A percentile compares a stretch with the other conserved stretches of the same genome.
Conservation (phyloP, 2,329 filamentous ascomycete species). For the Sporothrix brasiliensis region DNA sequence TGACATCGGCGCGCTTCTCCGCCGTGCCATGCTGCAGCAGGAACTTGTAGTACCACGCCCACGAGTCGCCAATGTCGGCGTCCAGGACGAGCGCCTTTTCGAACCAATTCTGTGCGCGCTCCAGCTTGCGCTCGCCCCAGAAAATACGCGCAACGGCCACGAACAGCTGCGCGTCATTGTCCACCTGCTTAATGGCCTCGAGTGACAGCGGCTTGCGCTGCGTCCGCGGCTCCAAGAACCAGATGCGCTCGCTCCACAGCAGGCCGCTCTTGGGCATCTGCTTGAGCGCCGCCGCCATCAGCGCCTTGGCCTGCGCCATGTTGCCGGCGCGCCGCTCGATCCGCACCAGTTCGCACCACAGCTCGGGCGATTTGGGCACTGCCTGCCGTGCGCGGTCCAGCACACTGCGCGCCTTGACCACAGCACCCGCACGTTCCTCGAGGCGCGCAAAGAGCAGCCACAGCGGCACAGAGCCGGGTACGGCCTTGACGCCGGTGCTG, state of each 20-base stretch:
- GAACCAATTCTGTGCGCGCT: constrained; percentile 96
- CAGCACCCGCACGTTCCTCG: constrained; percentile 79
- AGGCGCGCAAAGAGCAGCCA: constrained; percentile 89
- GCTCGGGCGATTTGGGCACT: constrained; percentile 77
- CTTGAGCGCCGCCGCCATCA: constrained; percentile 92
- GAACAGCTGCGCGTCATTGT: constrained; percentile 86
- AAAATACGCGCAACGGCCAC: constrained; percentile 93
- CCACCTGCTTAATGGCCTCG: constrained; percentile 95
- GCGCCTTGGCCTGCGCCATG: constrained; percentile 76
- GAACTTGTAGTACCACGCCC: constrained; percentile 99
- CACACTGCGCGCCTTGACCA: constrained; percentile 90
- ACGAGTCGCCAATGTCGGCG: constrained; percentile 84
- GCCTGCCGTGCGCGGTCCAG: constrained; percentile 89
- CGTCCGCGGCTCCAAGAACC: constrained; percentile 87
- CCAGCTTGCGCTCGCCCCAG: constrained; percentile 88
- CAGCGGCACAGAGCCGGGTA: constrained; percentile 78
- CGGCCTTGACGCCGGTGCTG: constrained; percentile 82
- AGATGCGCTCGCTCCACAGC: constrained; percentile 93
- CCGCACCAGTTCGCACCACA: constrained; percentile 93
- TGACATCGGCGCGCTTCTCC: constrained; percentile 85
- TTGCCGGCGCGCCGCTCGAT: constrained; percentile 89
- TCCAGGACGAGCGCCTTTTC: constrained; percentile 91
- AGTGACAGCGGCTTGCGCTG: constrained; percentile 89
- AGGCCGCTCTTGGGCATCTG: constrained; percentile 86
- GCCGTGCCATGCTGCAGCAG: constrained; percentile 87